phyloP scores from a whole-genome alignment of 768 basidiomycete species.

The Mycena haematopus region DNA sequence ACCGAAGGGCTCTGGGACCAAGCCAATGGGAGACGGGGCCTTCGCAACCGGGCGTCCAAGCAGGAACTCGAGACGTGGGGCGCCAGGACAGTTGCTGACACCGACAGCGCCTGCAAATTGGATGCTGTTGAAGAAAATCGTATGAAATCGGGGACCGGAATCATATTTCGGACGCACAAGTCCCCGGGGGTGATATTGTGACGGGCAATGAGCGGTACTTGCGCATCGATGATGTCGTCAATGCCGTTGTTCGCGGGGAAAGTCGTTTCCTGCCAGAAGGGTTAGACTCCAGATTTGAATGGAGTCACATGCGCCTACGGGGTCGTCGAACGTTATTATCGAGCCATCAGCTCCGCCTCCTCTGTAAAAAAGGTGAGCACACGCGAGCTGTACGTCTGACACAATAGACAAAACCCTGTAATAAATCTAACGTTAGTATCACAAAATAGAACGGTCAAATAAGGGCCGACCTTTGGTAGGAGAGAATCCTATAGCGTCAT shows the following conservation, averaged over 20 bases:
- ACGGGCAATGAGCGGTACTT: slow-evolving; percentile 41
- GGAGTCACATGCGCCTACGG: slow-evolving; percentile 14
- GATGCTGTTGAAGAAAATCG: slow-evolving; percentile 25
- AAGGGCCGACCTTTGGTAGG: slow-evolving; percentile 3
- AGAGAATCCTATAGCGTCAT: slow-evolving; percentile 36
- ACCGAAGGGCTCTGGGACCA: slow-evolving; percentile 22
- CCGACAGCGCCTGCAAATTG: slow-evolving; percentile 42
- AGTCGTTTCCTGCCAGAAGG: slow-evolving; percentile 37
- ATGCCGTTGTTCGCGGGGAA: slow-evolving; percentile 53
- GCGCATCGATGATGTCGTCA: slow-evolving; percentile 46
- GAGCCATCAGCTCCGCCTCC: slow-evolving; percentile 58
- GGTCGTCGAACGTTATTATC: slow-evolving; percentile 50
- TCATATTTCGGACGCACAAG: slow-evolving; percentile 54
- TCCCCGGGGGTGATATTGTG: slow-evolving; percentile 51
- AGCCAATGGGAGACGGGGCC: slow-evolving; percentile 15
- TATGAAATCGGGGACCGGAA: background rate
- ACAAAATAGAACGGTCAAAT: background rate
- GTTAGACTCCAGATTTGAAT: background rate
- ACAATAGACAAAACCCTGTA: slow-evolving; percentile 4
- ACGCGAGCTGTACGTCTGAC: background rate
- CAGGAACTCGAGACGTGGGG: slow-evolving; percentile 36
- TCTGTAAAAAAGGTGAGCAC: slow-evolving; percentile 27
- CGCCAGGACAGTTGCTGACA: slow-evolving; percentile 42
- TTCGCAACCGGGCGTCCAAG: slow-evolving; percentile 31
- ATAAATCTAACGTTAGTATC: background rate